These are phyloP conservation scores for Collariella sp. DNA, from an alignment of 495 filamentous ascomycete species.

Conservation along the genomic window DNA sequence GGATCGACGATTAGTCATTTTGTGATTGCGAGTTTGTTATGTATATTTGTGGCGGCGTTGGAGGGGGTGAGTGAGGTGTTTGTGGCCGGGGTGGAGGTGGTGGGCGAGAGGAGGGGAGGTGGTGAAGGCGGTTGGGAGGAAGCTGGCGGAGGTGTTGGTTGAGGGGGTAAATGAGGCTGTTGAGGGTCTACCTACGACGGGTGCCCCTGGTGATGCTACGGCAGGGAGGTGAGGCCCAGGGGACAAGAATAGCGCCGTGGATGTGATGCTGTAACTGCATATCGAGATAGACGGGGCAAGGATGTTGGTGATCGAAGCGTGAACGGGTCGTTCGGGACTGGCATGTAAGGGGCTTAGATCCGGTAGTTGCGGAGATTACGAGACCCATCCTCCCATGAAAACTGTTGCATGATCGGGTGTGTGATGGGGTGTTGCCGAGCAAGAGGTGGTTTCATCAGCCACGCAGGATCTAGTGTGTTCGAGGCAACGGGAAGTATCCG, in stretches of 20 bases:
- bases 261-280: neutral
- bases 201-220: neutral
- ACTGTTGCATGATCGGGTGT: too few species aligned
- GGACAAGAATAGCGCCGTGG: neutral
- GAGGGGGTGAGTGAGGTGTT: conserved; percentile 82
- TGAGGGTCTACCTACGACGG: conserved; percentile 2
- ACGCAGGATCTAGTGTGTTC: too few species aligned
- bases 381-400: too few species aligned
- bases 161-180: conserved; percentile 18
- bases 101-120: conserved; percentile 33
- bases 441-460: too few species aligned
- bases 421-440: too few species aligned
- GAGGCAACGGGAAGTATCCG: too few species aligned
- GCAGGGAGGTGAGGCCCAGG: neutral
- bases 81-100: conserved; percentile 72
- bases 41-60: conserved; percentile 81
- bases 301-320: too few species aligned
- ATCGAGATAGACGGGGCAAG: neutral
- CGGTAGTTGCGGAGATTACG: too few species aligned
- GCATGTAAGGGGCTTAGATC: too few species aligned
- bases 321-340: too few species aligned
- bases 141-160: conserved; percentile 5
- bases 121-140: conserved; percentile 14
- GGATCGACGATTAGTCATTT: conserved; percentile 94
- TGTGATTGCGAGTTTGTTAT: conserved; percentile 78